These are phyloP conservation scores for Dictyophora rubrovolvata DNA, from an alignment of 768 basidiomycete genomes.

Conservation along the genomic window DNA sequence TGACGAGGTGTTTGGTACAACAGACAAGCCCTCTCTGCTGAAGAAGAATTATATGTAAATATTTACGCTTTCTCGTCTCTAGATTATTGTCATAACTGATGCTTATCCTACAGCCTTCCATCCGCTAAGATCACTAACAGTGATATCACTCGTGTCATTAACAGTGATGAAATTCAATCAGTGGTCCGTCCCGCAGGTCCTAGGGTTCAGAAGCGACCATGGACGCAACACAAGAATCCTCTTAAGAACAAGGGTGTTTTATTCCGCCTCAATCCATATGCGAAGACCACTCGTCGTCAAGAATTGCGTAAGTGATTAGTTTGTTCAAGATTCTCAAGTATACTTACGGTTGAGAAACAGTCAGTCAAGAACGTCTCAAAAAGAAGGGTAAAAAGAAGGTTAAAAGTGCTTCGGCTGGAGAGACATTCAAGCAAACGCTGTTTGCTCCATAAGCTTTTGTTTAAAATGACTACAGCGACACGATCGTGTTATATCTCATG, in stretches of 20 bases:
- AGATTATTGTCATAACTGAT: background rate
- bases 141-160: slow-evolving; percentile 95
- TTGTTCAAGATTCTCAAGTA: background rate
- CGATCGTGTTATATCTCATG: background rate
- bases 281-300: slow-evolving; percentile 84
- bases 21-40: slow-evolving; percentile 71
- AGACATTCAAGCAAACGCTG: slow-evolving; percentile 76
- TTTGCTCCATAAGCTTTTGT: slow-evolving; percentile 59
- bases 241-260: slow-evolving; percentile 87
- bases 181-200: slow-evolving; percentile 85
- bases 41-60: slow-evolving; percentile 86
- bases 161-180: slow-evolving; percentile 96
- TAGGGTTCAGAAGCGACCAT: slow-evolving; percentile 83
- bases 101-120: slow-evolving; percentile 52
- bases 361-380: slow-evolving; percentile 71
- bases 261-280: slow-evolving; percentile 98
- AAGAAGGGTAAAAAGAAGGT: slow-evolving; percentile 51
- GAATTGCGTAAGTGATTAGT: slow-evolving; percentile 62
- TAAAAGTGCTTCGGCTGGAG: slow-evolving; percentile 46
- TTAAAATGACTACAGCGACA: background rate
- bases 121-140: slow-evolving; percentile 95
- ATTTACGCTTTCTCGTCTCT: background rate
- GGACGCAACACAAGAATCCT: slow-evolving; percentile 99
- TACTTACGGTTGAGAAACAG: slow-evolving; percentile 25
- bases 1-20: slow-evolving; percentile 93